phyloP scores from a whole-genome alignment of 768 basidiomycete genomes.

The Suillus plorans region DNA sequence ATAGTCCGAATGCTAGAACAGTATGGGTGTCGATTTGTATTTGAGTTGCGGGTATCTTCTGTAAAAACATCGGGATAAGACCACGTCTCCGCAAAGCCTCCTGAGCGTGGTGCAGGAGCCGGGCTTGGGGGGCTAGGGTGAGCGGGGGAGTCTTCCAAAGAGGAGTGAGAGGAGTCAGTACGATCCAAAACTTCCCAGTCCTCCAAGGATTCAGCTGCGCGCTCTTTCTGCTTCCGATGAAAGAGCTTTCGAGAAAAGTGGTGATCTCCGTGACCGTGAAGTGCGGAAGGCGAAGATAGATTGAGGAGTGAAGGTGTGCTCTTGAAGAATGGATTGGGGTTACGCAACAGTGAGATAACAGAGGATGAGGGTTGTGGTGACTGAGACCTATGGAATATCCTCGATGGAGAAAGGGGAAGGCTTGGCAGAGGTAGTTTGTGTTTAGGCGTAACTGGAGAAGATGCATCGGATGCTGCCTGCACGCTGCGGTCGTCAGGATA shows the following conservation, averaged over 20 bases:
- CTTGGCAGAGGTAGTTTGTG: slow-evolving; percentile 27
- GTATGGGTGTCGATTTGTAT: slow-evolving; percentile 1
- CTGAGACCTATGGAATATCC: slow-evolving; percentile 32
- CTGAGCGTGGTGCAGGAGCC: slow-evolving; percentile 8
- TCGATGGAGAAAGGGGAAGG: slow-evolving; percentile 30
- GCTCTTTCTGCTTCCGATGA: slow-evolving; percentile 35
- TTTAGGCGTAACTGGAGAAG: slow-evolving; percentile 32
- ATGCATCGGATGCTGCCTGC: slow-evolving; percentile 33
- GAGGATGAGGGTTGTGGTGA: slow-evolving; percentile 36
- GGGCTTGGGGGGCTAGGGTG: slow-evolving; percentile 22
- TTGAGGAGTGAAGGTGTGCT: slow-evolving; percentile 32
- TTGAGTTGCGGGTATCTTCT: neutral
- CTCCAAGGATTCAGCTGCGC: slow-evolving; percentile 30
- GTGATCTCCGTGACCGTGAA: slow-evolving; percentile 24
- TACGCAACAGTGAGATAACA: slow-evolving; percentile 33
- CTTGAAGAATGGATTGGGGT: slow-evolving; percentile 35
- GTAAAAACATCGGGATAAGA: neutral
- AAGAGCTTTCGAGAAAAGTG: slow-evolving; percentile 33
- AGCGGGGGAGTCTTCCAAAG: slow-evolving; percentile 20
- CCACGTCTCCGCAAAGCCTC: slow-evolving; percentile 3
- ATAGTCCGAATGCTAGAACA: neutral
- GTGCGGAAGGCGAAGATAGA: slow-evolving; percentile 27
- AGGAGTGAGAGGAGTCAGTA: slow-evolving; percentile 27
- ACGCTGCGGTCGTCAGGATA: slow-evolving; percentile 29
- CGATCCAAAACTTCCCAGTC: slow-evolving; percentile 34